These are phyloP conservation scores for Pseudonectria foliicola DNA, from an alignment of 2,329 filamentous ascomycete species.

Conservation along the genomic window DNA sequence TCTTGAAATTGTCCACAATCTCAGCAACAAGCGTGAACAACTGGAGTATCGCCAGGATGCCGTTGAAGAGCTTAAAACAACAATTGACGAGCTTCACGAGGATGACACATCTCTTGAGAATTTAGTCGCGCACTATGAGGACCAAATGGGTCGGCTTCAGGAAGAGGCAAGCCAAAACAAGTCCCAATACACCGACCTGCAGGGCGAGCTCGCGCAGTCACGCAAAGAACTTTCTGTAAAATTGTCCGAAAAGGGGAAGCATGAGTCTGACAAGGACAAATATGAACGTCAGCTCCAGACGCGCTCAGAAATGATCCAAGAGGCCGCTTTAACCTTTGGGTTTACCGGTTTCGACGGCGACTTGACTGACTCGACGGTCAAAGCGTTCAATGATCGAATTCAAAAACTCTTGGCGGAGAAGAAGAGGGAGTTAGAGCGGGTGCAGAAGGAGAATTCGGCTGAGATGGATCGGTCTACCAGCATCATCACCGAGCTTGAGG, in stretches of 20 bases:
- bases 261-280: slow-evolving; percentile 78
- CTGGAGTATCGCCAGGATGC: slow-evolving; percentile 62
- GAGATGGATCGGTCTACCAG: slow-evolving; percentile 68
- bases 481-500: slow-evolving; percentile 65
- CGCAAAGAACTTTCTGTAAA: slow-evolving; percentile 44
- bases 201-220: slow-evolving; percentile 36
- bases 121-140: slow-evolving; percentile 70
- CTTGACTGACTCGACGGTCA: slow-evolving; percentile 64
- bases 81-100: slow-evolving; percentile 71
- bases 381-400: slow-evolving; percentile 71
- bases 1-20: slow-evolving; percentile 63
- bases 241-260: slow-evolving; percentile 63
- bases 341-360: slow-evolving; percentile 81
- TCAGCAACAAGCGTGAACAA: slow-evolving; percentile 71
- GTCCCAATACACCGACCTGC: slow-evolving; percentile 59
- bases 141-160: slow-evolving; percentile 59
- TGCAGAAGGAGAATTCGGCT: slow-evolving; percentile 65
- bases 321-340: slow-evolving; percentile 67
- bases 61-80: slow-evolving; percentile 61
- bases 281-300: slow-evolving; percentile 72
- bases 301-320: slow-evolving; percentile 67
- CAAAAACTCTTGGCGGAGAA: slow-evolving; percentile 71
- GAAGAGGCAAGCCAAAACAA: slow-evolving; percentile 57
- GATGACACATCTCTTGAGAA: slow-evolving; percentile 68
- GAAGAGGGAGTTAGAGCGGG: slow-evolving; percentile 66